Base-by-base conservation (phyloP, 2,329 filamentous ascomycete genomes). In the Trichoderma arundinaceum region DNA sequence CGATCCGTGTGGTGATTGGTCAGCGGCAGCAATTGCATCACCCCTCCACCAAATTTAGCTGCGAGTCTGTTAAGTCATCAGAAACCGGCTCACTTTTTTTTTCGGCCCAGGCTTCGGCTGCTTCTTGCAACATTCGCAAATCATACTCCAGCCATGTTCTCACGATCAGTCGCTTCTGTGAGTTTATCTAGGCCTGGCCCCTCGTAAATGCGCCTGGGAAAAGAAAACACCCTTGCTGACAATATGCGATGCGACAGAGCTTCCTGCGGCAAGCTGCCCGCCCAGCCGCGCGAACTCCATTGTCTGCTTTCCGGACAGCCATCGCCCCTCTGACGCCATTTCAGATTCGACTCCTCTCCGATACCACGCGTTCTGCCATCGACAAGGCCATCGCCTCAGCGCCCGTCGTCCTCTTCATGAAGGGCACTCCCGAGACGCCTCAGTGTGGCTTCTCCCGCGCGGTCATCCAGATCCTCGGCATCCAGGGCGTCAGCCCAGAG, bases 341-440 rank as follows among this genome's bases (percentile, higher is more conserved):
- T 73, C 82, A 83, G 68, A 79, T 84, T 66, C 90, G 93, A 65
- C 84, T 92, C 46, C 86, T 99, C 54, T 97, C 94, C 38, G 86
- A 89, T 72, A 86, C 92, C 75, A 95, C 92, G 10, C 88, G 86
- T 68, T 80, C 87, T 44, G 93, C 94, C 32, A 99, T 99, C 73
- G 92, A 97, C 78, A 92, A 93, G 77, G 94, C 94, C 38, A 90
- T 99, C 15, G 84, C 82, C 28, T 94, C 93, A 0, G 91, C 94
- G 0, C 94, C 94, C 2, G 94, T 99, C 0, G 95, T 99, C 1
- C 85, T 99, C 65, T 99, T 99, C 84, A 99, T 99, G 95, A 99
- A 99, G 83, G 95, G 95, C 67, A 98, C 95, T 1, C 95, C 95
- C 66, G 94, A 97, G 81, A 92, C 88, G 68, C 95, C 95, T 19